Conservation (phyloP, 805 yeast genomes). For the Candida ponderosae region DNA sequence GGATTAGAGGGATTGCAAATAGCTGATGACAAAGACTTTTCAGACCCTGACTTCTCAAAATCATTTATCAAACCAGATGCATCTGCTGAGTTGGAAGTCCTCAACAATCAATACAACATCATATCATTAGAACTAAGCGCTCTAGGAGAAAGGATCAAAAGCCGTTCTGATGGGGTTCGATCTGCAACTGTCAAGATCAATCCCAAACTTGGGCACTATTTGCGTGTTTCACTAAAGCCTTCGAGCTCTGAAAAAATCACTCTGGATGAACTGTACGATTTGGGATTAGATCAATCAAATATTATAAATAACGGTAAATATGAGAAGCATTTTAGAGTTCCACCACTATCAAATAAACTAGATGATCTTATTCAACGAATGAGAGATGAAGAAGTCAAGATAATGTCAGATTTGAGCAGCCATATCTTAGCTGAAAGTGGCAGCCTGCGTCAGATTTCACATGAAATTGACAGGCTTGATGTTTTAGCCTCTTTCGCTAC, state of each 20-base stretch:
- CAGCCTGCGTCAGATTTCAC: constrained; percentile 14
- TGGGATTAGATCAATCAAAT: too few species aligned
- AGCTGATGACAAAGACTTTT: background rate
- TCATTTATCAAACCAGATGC: constrained; percentile 5
- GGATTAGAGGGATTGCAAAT: constrained; percentile 1
- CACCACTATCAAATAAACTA: background rate
- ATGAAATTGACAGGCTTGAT: constrained; percentile 55
- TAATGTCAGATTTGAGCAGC: background rate
- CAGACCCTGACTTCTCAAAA: background rate
- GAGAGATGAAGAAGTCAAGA: background rate
- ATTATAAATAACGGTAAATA: background rate
- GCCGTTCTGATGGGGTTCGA: too few species aligned
- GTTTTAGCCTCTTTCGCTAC: constrained; percentile 64
- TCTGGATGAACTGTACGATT: too few species aligned
- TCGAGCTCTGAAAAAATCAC: too few species aligned
- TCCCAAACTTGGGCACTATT: too few species aligned
- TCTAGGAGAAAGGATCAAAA: too few species aligned
- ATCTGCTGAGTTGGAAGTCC: constrained; percentile 3
- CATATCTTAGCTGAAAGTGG: constrained; percentile 30
- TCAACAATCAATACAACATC: background rate
- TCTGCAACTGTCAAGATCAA: too few species aligned
- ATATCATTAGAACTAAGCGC: too few species aligned
- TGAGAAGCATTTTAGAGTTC: background rate
- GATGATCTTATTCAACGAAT: background rate
- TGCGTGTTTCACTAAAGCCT: too few species aligned